phyloP scores from a whole-genome alignment of 2,329 filamentous ascomycete genomes.

The Microdochium bolleyi region DNA sequence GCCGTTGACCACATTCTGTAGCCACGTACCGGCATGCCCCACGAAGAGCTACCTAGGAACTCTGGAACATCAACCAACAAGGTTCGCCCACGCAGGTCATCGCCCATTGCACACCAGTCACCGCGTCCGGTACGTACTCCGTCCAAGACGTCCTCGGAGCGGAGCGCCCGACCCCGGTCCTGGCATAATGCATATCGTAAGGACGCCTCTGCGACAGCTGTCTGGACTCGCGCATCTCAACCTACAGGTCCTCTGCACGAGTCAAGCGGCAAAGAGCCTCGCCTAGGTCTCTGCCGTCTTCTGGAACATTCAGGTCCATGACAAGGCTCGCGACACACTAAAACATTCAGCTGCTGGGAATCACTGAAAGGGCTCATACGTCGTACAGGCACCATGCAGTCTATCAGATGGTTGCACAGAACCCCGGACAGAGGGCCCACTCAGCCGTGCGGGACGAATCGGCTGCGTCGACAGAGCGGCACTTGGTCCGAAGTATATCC shows the following conservation, averaged over 20 bases:
- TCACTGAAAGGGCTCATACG: no score
- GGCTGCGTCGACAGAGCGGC: no score
- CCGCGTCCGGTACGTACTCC: no score
- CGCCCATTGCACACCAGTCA: not conserved
- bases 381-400: no score
- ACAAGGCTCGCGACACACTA: not conserved
- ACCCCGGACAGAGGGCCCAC: no score
- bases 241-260: not conserved
- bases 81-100: not conserved
- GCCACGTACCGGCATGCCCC: no score
- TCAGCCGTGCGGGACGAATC: no score
- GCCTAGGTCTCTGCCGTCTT: not conserved
- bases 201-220: not conserved
- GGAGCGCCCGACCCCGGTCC: not conserved
- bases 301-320: not conserved
- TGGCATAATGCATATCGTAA: not conserved
- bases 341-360: no score
- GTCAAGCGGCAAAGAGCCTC: not conserved
- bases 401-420: no score
- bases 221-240: not conserved
- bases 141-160: not conserved
- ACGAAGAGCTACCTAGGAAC: no score
- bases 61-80: not conserved
- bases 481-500: no score
- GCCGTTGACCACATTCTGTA: no score